A percentile compares a stretch with the other conserved stretches of the same genome.
Conservation (phyloP, 768 basidiomycete genomes). For the Steccherinum ochraceum region DNA sequence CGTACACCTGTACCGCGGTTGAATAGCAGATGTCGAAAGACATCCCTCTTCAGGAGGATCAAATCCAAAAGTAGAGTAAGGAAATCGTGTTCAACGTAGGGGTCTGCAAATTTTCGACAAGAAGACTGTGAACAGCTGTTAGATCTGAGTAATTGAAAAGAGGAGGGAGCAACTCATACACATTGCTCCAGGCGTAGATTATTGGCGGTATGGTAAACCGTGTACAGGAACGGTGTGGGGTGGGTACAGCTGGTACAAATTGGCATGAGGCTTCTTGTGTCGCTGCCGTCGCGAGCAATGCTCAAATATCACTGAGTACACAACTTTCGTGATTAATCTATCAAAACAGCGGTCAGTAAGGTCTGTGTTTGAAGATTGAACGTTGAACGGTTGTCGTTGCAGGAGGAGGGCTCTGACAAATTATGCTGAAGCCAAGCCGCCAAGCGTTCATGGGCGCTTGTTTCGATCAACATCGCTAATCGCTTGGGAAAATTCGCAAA, state of each 20-base stretch:
- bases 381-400: too few species aligned
- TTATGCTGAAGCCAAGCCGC: too few species aligned
- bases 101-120: slow-evolving; percentile 71
- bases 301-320: too few species aligned
- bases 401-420: too few species aligned
- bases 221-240: slow-evolving; percentile 66
- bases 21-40: slow-evolving; percentile 76
- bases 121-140: slow-evolving; percentile 33
- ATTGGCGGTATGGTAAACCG: slow-evolving; percentile 70
- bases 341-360: too few species aligned
- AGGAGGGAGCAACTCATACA: slow-evolving; percentile 38
- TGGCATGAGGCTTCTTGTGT: slow-evolving; percentile 42
- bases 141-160: slow-evolving; percentile 6
- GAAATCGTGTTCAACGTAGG: slow-evolving; percentile 80
- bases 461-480: too few species aligned
- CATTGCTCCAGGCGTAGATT: slow-evolving; percentile 83
- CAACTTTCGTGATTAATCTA: too few species aligned
- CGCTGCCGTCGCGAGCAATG: background rate
- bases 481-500: too few species aligned
- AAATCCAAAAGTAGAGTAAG: slow-evolving; percentile 73
- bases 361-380: too few species aligned
- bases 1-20: slow-evolving; percentile 69
- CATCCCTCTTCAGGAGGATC: slow-evolving; percentile 74
- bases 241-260: slow-evolving; percentile 75
- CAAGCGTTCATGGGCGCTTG: too few species aligned